Evolutionary conservation across 2,329 filamentous ascomycete species (phyloP), one percentile per base, ranked within the genome.

Genomic region (Aspergillus sp.): DNA sequence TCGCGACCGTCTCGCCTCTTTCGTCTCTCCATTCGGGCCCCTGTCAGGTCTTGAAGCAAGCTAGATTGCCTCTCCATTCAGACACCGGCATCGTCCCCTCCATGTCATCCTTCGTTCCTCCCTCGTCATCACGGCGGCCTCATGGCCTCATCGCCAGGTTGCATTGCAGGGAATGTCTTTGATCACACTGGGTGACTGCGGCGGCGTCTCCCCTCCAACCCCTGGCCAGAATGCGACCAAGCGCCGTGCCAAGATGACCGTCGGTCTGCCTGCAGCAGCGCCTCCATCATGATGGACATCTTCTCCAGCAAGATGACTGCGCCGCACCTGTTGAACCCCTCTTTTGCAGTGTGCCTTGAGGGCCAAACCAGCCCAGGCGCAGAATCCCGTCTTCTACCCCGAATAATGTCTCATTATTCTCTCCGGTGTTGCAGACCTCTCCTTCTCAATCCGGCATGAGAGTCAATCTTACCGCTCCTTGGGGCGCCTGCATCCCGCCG

Each of bases 171-270:
- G 17, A 14, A 6, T 6, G 35, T 37, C 35, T 37, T 37, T 37
- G 35, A n/a, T 37, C 35, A 37, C 35, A 37, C 35, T n/a, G 35
- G 25, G 15, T 27, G 14, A 33, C 23, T 27, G 23, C 41, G 31
- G 44, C 39, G 46, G 47, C 40, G 47, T 43, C 31, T 56, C 43
- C 44, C 45, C 47, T 52, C 52, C 43, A 40, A 50, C 45, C 56
- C 56, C 47, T 58, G 62, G 64, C 23, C 37, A 44, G 50, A 41
- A 23, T 45, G 50, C 25, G 50, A 43, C n/a, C 64, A 73, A 70
- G 68, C 69, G 68, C 70, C 65, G 62, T 60, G 70, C 71, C 68
- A 73, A 73, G 71, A 58, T 25, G 60, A 62, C 65, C 56, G 61
- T 62, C 64, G 59, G 62, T 62, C 58, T 59, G 50, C 43, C 12